Evolutionary conservation across 345 rosid species (phyloP), one percentile per base, ranked within the genome.

Genomic region (Xanthoceras sorbifolium): DNA sequence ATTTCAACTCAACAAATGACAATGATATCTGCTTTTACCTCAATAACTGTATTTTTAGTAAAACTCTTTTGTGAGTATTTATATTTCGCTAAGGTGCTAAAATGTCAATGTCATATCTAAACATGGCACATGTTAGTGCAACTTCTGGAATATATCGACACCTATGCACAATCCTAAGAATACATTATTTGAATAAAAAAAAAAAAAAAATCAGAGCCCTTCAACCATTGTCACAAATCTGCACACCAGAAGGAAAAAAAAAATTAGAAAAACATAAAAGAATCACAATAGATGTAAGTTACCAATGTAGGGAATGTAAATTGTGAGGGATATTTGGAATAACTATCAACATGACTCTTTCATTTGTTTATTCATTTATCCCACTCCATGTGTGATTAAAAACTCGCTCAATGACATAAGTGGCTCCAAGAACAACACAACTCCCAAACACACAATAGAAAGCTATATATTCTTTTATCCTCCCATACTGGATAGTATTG

Each of bases 291-390:
- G 28, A 6, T 22, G 23, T n/a, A n/a, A n/a, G n/a, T n/a, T n/a
- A n/a, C n/a, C n/a, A n/a, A 15, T 57, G 17, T n/a, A 32, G 32
- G n/a, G 31, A 28, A 67, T 18, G 8, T 23, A 25, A 67, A 67
- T 40, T 67, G 55, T 67, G 55, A 44, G 20, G 48, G 29, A 22
- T 5, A 67, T 0, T 32, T 11, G 71, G 11, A 23, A 42, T 25
- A 67, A 67, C 17, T 66, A 38, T 40, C 52, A 40, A 38, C 28
- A 36, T n/a, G 28, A 40, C 32, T 67, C 34, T 67, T 40, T 67
- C 55, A 67, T 42, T 65, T 28, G n/a, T n/a, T n/a, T n/a, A n/a
- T n/a, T n/a, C n/a, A 67, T 67, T 38, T 67, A 25, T 67, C 29
- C 50, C 32, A 4, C 26, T 48, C 50, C 6, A 20, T 9, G 18